A percentile compares a stretch with the other conserved stretches of the same genome.
Conservation (phyloP, 305 asterid genomes). For the Plantago lanceolata region DNA sequence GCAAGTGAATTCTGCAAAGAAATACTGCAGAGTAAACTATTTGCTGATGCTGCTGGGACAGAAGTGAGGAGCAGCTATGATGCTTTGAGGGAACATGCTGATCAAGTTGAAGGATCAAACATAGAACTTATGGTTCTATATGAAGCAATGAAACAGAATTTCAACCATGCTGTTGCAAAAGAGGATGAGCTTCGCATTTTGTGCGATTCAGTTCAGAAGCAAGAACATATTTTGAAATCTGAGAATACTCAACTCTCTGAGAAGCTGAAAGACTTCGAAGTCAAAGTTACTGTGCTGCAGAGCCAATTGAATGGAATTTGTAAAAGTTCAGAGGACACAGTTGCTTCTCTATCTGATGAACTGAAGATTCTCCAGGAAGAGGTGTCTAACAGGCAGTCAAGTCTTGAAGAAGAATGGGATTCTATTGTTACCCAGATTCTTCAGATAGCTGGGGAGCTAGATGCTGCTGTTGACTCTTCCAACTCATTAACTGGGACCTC, state of each 20-base stretch:
- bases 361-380: slow-evolving; percentile 53
- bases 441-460: slow-evolving; percentile 51
- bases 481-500: slow-evolving; percentile 30
- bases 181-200: slow-evolving; percentile 51
- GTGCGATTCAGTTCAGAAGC: slow-evolving; percentile 49
- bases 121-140: slow-evolving; percentile 67
- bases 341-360: slow-evolving; percentile 47
- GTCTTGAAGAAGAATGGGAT: slow-evolving; percentile 59
- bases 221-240: slow-evolving; percentile 43
- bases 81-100: slow-evolving; percentile 44
- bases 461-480: slow-evolving; percentile 40
- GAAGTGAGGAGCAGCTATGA: slow-evolving; percentile 37
- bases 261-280: slow-evolving; percentile 42
- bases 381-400: slow-evolving; percentile 46
- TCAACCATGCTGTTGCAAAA: slow-evolving; percentile 35
- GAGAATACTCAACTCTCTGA: slow-evolving; percentile 55
- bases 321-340: slow-evolving; percentile 48
- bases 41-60: slow-evolving; percentile 36
- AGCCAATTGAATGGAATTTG: slow-evolving; percentile 46
- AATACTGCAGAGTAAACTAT: slow-evolving; percentile 38
- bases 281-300: slow-evolving; percentile 50
- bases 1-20: slow-evolving; percentile 45
- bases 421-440: slow-evolving; percentile 50
- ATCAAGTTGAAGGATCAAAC: slow-evolving; percentile 56
- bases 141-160: slow-evolving; percentile 57